These are phyloP conservation scores for sorghum (Sorghum bicolor) DNA, from an alignment of 176 grass and related monocot species.

Conservation along the genomic window Sorghum_bicolor_NCBIv3 NC_012879.2:57963001-57963500, in stretches of 20 bases:
- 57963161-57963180: not conserved
- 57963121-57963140: not conserved
- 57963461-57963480: not conserved
- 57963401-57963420: too few relatives aligned
- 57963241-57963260: not conserved
- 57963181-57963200: too few relatives aligned
- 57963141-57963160: not conserved
- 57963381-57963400: not conserved
- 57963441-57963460: too few relatives aligned
- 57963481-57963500: not conserved
- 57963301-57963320: not conserved
- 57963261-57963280: not conserved
- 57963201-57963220: too few relatives aligned
- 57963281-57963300: too few relatives aligned
- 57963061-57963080: not conserved
- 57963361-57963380: not conserved
- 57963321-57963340: not conserved
- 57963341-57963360: not conserved
- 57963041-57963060: too few relatives aligned
- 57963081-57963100: too few relatives aligned
- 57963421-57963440: not conserved
- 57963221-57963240: not conserved
- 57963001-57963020: not conserved
- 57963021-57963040: too few relatives aligned
- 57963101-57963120: not conserved